Percentiles rank a stretch among this genome's conserved stretches.
Evolutionary conservation across 129 eudicot species (phyloP).

Genomic region (Smallanthus sonchifolius): DNA sequence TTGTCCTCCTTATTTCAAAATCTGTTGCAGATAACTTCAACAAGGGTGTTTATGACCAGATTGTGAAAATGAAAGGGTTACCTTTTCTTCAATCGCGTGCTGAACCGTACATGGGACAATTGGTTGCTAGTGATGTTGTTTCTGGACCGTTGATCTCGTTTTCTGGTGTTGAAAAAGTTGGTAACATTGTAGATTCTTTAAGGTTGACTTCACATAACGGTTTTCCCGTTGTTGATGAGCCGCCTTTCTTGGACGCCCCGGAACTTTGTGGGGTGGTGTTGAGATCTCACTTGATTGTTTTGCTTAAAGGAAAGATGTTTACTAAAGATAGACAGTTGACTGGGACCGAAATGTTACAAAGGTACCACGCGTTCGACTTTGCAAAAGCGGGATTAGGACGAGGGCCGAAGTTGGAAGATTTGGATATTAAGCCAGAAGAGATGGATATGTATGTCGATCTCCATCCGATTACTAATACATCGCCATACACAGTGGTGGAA

Average conservation of each 20-base stretch:
- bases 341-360: slow-evolving; percentile 48
- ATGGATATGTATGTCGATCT: slow-evolving; percentile 96
- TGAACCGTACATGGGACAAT: slow-evolving; percentile 83
- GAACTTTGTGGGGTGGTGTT: slow-evolving; percentile 88
- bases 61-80: slow-evolving; percentile 81
- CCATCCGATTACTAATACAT: slow-evolving; percentile 84
- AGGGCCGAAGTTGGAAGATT: slow-evolving; percentile 76
- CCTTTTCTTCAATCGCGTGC: slow-evolving; percentile 92
- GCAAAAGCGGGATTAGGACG: slow-evolving; percentile 93
- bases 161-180: slow-evolving; percentile 82
- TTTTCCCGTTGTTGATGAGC: slow-evolving; percentile 93
- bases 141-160: slow-evolving; percentile 82
- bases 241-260: slow-evolving; percentile 80
- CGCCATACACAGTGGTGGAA: slow-evolving; percentile 87
- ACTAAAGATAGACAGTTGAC: slow-evolving; percentile 37
- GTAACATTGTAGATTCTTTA: slow-evolving; percentile 59
- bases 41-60: slow-evolving; percentile 89
- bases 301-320: slow-evolving; percentile 69
- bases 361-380: slow-evolving; percentile 71
- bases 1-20: slow-evolving; percentile 84
- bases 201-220: slow-evolving; percentile 72
- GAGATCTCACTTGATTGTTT: slow-evolving; percentile 86
- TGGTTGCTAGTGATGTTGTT: slow-evolving; percentile 83
- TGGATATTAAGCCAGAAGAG: slow-evolving; percentile 60
- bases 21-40: slow-evolving; percentile 88